These are phyloP conservation scores for Acanthamoeba healyi DNA, from an alignment of 208 protist genomes.

Conservation along the genomic window DNA sequence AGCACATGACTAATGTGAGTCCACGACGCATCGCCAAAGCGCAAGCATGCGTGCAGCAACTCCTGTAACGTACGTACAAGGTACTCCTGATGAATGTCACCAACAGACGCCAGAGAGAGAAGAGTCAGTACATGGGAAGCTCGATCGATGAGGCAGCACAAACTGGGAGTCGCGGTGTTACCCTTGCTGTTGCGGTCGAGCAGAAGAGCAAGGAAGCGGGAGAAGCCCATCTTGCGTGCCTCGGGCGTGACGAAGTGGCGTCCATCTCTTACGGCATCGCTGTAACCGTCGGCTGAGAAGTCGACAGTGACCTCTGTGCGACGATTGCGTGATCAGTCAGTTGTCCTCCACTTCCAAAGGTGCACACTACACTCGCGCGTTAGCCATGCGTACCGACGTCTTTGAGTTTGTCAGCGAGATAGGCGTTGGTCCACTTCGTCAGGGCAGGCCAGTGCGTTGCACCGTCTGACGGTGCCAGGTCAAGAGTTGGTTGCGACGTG, in stretches of 20 bases:
- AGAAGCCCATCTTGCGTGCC: conserved; percentile 77
- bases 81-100: too few relatives aligned
- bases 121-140: not conserved
- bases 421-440: conserved; percentile 79
- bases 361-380: too few relatives aligned
- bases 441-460: conserved; percentile 75
- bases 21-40: too few relatives aligned
- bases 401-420: conserved; percentile 75
- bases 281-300: conserved; percentile 76
- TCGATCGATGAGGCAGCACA: not conserved
- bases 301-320: conserved; percentile 66
- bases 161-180: not conserved
- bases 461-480: conserved; percentile 30
- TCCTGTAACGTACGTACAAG: conserved; percentile 14
- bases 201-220: conserved; percentile 66
- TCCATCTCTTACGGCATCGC: conserved; percentile 75
- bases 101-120: not conserved
- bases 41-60: not conserved
- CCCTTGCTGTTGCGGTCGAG: conserved; percentile 54
- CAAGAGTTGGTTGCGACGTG: too few relatives aligned
- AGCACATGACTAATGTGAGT: too few relatives aligned
- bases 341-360: too few relatives aligned
- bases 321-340: not conserved
- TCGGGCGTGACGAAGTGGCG: conserved; percentile 81
- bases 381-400: conserved; percentile 43